These are phyloP conservation scores for Botryotinia convoluta DNA, from an alignment of 2,329 filamentous ascomycete species.

Conservation along the genomic window DNA sequence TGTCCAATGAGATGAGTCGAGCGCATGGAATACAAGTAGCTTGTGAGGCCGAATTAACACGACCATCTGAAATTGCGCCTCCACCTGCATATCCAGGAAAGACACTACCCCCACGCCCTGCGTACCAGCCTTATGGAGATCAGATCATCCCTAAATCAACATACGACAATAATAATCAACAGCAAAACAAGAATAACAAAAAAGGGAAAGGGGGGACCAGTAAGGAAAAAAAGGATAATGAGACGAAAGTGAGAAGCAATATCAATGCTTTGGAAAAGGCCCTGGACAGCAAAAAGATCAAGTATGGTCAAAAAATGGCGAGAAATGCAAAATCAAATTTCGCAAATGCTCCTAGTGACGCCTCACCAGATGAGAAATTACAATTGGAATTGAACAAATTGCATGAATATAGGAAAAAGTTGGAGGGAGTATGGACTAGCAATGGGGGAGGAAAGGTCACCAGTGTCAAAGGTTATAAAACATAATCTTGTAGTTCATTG, in stretches of 20 bases:
- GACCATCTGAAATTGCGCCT: constrained; percentile 17
- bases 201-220: neutral
- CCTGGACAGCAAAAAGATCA: neutral
- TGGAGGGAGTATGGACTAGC: neutral
- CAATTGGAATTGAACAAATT: constrained; percentile 4
- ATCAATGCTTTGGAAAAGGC: constrained; percentile 3
- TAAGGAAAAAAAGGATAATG: constrained; percentile 2
- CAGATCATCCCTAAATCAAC: neutral
- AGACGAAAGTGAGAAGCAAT: neutral
- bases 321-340: constrained; percentile 9
- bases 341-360: neutral
- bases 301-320: neutral
- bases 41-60: constrained; percentile 13
- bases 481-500: neutral
- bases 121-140: constrained; percentile 14
- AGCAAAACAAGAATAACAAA: neutral
- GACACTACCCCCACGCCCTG: neutral
- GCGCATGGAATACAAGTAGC: constrained; percentile 9
- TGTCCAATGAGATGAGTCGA: constrained; percentile 4
- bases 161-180: neutral
- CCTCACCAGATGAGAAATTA: neutral
- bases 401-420: constrained; percentile 2
- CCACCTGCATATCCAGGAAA: constrained; percentile 20
- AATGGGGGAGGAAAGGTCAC: neutral
- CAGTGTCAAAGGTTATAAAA: neutral